Evolutionary conservation across 2,329 filamentous ascomycete genomes (phyloP), one percentile per base, ranked within the genome.

Genomic region (Penicillium sp.): DNA sequence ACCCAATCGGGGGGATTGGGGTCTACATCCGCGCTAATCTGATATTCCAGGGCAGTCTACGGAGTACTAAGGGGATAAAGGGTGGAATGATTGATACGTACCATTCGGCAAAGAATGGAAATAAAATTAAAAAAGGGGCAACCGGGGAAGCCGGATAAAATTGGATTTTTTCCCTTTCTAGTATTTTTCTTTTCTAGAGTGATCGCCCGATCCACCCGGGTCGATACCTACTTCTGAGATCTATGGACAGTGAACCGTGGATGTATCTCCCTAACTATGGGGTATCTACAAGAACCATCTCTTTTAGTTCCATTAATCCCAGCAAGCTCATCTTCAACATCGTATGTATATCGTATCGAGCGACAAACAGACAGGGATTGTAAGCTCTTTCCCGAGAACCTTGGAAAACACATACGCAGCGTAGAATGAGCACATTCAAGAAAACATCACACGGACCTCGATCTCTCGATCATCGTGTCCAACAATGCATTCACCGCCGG

Each of bases 1-100:
- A 52, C 51, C 47, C 58, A 61, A 60, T 58, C 58, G 58, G 58
- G 57, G 57, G 16, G n/a, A 37, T 41, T 41, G 5, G 14, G 43
- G 19, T 16, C n/a, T 14, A 18, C 50, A 51, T 61, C 58, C 58
- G 58, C 52, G 37, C 52, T 52, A 53, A 60, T 61, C 57, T 50
- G 50, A 49, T 57, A 48, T 51, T 46, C 43, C 25, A 16, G 46
- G 40, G 14, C 5, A 11, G 16, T 22, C 18, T 38, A 14, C n/a
- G 8, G 16, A 18, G n/a, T 38, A 14, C n/a, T 16, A 34, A 18
- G n/a, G n/a, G 18, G 9, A n/a, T 3, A 38, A 38, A 22, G 31
- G 22, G 25, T n/a, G 33, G 10, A 16, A 38, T 12, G 25, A 4
- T 36, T 7, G 30, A 43, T 45, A 45, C 42, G 27, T 45, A 29